Base-by-base conservation (phyloP, 176 grass and related monocot genomes). In the Carex parvula region DNA sequence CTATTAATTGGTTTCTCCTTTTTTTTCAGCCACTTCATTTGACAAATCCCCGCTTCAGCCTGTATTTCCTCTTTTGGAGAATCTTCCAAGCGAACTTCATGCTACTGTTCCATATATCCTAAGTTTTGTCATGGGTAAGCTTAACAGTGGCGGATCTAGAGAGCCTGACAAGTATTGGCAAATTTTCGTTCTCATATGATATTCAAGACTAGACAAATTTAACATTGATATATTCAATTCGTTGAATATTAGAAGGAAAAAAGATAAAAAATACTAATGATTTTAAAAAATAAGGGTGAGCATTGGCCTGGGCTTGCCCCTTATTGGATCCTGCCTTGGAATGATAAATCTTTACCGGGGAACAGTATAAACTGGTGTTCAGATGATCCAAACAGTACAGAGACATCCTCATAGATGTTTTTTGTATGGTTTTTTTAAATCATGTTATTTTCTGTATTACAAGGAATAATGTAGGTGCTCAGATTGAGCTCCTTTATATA, bases 111-210 rank as follows among this genome's bases (percentile, higher is more conserved):
- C 95, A 32, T 98, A 98, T 79, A 77, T 98, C 72, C 91, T 98
- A 50, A 98, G 95, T 69, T 92, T 95, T 84, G 54, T 98, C 30
- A 93, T 98, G 95, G 93, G 95, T 94, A 94, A 84, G 68, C 20
- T 44, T 26, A 26, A 71, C 15, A 42, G 12, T 64, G 22, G 21
- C 12, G 4, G 61, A 64, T 64, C 61, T 64, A 10, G 22, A 64
- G 26, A 30, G 1, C 35, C 30, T 3, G 67, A 70, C 5, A 66
- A 67, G 64, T 24, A 13, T 29, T 3, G 0, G 64, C 14, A 35
- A 15, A 39, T 39, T 16, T 66, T 33, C 3, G 16, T 69, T 54
- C 64, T 42, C 41, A 78, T 70, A 82, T 89, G 92, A 92, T 84
- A 92, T 90, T 58, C 90, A 39, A 70, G 92, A 56, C 92, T 98